Evolutionary conservation across 108 stramenopile species (phyloP).

Genomic region (Seminavis robusta): DNA sequence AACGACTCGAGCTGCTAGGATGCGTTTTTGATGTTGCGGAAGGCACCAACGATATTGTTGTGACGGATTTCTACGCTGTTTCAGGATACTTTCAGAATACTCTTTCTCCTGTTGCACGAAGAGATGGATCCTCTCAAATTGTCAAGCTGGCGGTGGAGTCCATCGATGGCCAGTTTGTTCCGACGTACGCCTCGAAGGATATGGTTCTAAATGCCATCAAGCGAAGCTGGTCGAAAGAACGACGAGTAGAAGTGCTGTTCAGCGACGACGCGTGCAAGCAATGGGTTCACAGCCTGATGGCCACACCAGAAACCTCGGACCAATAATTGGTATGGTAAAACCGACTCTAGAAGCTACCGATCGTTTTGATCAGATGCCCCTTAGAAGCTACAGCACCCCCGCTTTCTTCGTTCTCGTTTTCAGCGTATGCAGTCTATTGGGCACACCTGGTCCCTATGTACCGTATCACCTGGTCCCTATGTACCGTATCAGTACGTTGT

Average conservation of each 20-base stretch:
- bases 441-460: no score
- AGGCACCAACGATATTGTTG: conserved; percentile 47
- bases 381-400: no score
- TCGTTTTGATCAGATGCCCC: no score
- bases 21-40: conserved; percentile 43
- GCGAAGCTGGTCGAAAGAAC: conserved; percentile 66
- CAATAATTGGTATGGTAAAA: no score
- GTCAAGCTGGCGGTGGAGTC: conserved; percentile 55
- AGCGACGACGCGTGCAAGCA: conserved; percentile 56
- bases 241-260: conserved; percentile 58
- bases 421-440: no score
- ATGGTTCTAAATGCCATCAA: conserved; percentile 70
- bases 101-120: conserved; percentile 19
- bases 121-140: no score
- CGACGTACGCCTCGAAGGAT: conserved; percentile 66
- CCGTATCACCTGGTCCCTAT: no score
- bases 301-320: no score
- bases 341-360: no score
- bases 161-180: conserved; percentile 77
- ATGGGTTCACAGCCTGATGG: conserved; percentile 34
- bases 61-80: conserved; percentile 63
- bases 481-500: no score
- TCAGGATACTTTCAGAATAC: conserved; percentile 51
- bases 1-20: conserved; percentile 54
- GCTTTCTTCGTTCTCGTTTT: no score